These are phyloP conservation scores for Colletotrichum endophyticum DNA, from an alignment of 2,329 filamentous ascomycete genomes.

Conservation along the genomic window DNA sequence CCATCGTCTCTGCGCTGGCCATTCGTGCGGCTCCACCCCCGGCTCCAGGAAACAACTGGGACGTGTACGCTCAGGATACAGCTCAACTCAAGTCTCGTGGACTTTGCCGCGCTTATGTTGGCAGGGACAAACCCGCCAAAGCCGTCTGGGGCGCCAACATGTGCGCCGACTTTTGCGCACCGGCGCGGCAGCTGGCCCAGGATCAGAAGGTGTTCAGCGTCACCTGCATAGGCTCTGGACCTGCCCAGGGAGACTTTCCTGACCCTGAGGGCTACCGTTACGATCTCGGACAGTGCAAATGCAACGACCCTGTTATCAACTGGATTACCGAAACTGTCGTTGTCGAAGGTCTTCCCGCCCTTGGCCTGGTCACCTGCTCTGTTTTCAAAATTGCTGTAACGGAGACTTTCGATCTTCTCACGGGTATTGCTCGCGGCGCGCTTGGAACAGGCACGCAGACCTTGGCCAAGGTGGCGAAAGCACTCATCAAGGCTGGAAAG, in stretches of 20 bases:
- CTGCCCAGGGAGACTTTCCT: neutral
- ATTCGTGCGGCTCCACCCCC: neutral
- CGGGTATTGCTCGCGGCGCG: neutral
- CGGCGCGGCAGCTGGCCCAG: neutral
- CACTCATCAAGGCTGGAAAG: neutral
- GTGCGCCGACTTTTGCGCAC: neutral
- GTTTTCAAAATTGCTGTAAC: neutral
- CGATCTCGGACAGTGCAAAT: neutral
- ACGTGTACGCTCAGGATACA: neutral
- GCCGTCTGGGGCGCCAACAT: neutral
- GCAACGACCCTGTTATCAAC: neutral
- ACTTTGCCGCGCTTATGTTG: neutral
- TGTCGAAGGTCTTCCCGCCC: neutral
- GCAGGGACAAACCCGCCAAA: neutral
- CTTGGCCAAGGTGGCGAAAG: neutral
- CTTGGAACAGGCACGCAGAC: neutral
- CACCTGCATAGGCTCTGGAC: neutral
- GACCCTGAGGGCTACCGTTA: neutral
- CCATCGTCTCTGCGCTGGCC: neutral
- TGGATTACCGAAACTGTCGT: neutral
- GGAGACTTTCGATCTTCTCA: neutral
- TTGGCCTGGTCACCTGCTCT: neutral
- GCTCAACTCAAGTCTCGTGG: neutral
- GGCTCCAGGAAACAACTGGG: neutral
- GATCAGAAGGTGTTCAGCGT: neutral